Percentiles rank a stretch among this genome's conserved stretches.
phyloP scores from a whole-genome alignment of 495 filamentous ascomycete genomes.

The Delitschia confertaspora region DNA sequence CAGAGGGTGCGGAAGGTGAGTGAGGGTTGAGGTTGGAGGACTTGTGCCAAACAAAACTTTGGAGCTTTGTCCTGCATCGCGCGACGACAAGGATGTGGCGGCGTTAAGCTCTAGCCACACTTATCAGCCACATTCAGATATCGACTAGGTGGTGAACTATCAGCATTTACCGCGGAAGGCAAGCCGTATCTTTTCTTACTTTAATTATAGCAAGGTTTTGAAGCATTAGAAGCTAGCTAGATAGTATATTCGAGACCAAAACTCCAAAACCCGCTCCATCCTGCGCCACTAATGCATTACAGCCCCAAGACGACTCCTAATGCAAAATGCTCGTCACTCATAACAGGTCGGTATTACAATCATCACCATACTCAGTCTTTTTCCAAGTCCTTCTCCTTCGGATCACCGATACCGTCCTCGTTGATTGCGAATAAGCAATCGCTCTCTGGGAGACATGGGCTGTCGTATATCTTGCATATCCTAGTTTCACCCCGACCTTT shows the following conservation, averaged over 20 bases:
- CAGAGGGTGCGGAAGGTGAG: conserved; percentile 5
- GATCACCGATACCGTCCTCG: conserved; percentile 93
- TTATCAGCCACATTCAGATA: no score
- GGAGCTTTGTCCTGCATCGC: conserved; percentile 5
- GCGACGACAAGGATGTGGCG: neutral
- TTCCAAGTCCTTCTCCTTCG: conserved; percentile 89
- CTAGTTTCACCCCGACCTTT: conserved; percentile 92
- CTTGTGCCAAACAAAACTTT: conserved; percentile 26
- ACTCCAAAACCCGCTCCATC: neutral
- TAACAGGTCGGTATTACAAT: neutral
- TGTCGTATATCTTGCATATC: conserved; percentile 98
- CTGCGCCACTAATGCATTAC: conserved; percentile 13
- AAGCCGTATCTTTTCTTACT: no score
- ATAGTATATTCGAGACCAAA: no score
- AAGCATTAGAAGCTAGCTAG: no score
- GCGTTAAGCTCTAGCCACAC: neutral
- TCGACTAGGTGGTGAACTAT: no score
- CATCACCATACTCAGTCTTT: conserved; percentile 45
- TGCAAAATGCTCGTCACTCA: neutral
- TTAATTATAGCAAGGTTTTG: no score
- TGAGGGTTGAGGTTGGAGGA: neutral
- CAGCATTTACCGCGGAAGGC: no score
- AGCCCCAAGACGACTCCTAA: neutral
- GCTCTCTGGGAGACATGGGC: conserved; percentile 89
- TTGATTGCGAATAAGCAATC: conserved; percentile 96